These are phyloP conservation scores for Ceratocystis variospora DNA, from an alignment of 2,329 filamentous ascomycete species.

Conservation along the genomic window DNA sequence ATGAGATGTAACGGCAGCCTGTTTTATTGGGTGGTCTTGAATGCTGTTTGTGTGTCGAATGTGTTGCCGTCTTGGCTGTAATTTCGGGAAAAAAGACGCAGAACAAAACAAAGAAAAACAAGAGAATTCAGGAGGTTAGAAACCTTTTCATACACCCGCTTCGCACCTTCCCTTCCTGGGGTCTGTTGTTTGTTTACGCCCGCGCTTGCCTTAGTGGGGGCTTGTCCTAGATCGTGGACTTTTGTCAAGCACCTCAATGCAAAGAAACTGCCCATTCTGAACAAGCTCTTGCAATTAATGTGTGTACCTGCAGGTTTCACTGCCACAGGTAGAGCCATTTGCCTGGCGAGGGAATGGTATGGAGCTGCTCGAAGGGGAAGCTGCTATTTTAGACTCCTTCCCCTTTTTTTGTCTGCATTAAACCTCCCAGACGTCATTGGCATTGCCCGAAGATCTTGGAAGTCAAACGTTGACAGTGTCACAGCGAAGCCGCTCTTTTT, in stretches of 20 bases:
- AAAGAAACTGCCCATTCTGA: background rate
- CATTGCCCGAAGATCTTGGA: background rate
- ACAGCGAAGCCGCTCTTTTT: background rate
- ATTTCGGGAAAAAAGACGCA: background rate
- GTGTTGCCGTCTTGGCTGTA: background rate
- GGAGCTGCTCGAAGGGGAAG: background rate
- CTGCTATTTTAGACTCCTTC: background rate
- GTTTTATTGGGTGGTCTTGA: background rate
- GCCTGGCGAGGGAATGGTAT: background rate
- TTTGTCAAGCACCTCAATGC: background rate
- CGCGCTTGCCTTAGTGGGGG: background rate
- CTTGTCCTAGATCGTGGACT: background rate
- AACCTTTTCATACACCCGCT: background rate
- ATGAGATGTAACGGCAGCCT: background rate
- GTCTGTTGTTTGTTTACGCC: background rate
- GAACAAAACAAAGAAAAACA: background rate
- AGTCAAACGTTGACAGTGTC: constrained; percentile 5
- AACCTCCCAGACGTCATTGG: background rate
- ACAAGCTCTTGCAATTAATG: background rate
- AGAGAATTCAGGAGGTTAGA: background rate
- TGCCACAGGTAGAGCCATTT: background rate
- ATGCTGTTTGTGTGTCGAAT: background rate
- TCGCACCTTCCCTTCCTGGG: background rate
- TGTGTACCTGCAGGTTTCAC: background rate
- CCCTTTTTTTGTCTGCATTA: background rate